Evolutionary conservation across 2,329 filamentous ascomycete genomes (phyloP).

Genomic region (Diplodia sapinea): DNA sequence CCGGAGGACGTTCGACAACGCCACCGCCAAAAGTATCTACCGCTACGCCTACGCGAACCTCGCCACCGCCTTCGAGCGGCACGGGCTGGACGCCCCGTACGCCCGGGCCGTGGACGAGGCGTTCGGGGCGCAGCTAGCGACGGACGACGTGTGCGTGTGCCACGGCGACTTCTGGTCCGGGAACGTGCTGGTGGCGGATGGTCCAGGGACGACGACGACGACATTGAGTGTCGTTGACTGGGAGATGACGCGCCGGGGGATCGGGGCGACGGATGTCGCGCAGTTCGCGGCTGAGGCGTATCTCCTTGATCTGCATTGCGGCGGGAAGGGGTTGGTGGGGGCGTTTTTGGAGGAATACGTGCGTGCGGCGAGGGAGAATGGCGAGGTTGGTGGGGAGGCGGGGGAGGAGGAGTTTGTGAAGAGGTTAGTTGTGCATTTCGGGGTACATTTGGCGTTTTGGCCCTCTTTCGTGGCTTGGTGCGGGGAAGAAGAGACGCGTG

Average conservation of each 20-base stretch:
- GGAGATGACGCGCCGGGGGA: constrained; percentile 45
- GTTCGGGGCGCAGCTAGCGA: constrained; percentile 39
- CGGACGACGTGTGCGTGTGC: constrained; percentile 44
- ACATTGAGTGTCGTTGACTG: constrained; percentile 46
- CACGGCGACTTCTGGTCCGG: constrained; percentile 51
- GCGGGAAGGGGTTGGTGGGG: constrained; percentile 38
- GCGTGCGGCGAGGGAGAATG: not conserved
- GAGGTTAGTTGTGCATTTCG: constrained; percentile 45
- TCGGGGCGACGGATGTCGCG: constrained; percentile 45
- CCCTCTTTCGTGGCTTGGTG: constrained; percentile 43
- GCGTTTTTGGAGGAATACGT: constrained; percentile 39
- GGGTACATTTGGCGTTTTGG: constrained; percentile 46
- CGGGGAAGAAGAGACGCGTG: constrained; percentile 37
- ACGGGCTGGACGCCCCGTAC: constrained; percentile 35
- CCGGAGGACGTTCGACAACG: constrained; percentile 37
- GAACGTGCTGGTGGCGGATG: constrained; percentile 42
- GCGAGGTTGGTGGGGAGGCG: not conserved
- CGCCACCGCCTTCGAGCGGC: constrained; percentile 35
- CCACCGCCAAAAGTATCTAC: constrained; percentile 39
- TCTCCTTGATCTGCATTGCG: constrained; percentile 45
- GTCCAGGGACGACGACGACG: not conserved
- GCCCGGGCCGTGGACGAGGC: constrained; percentile 39
- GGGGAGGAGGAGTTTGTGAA: constrained; percentile 36
- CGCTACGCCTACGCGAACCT: constrained; percentile 43
- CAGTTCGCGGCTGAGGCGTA: constrained; percentile 49